These are phyloP conservation scores for Euphorbia tirucalli DNA, from an alignment of 345 rosid genomes.

Conservation along the genomic window DNA sequence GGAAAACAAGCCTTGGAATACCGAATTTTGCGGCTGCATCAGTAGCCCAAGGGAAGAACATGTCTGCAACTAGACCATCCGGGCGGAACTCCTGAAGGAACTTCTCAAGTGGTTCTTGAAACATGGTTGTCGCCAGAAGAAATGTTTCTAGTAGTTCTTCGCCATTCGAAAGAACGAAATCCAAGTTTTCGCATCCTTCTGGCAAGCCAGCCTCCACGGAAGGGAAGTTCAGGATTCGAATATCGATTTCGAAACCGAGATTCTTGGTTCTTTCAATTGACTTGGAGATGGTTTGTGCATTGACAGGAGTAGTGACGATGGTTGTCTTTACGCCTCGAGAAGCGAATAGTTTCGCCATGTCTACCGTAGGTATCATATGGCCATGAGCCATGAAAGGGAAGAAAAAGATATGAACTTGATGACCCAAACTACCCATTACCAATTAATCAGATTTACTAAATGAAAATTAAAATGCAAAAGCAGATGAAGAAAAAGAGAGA, in stretches of 20 bases:
- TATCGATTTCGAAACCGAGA: constrained; percentile 33
- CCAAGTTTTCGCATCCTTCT: constrained; percentile 12
- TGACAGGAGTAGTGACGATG: constrained; percentile 46
- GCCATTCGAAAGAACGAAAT: background rate
- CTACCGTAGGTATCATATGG: constrained; percentile 50
- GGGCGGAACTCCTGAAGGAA: background rate
- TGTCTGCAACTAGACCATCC: background rate
- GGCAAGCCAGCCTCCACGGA: constrained; percentile 35
- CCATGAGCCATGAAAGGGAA: constrained; percentile 60
- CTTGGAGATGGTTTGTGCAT: constrained; percentile 27
- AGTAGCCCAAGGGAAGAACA: constrained; percentile 1
- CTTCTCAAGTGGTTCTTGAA: constrained; percentile 32
- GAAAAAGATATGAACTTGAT: constrained; percentile 37
- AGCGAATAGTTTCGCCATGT: constrained; percentile 51
- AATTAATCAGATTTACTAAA: background rate
- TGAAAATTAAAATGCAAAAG: too few species aligned
- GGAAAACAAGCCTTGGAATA: background rate
- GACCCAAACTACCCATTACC: constrained; percentile 22
- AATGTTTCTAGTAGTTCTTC: constrained; percentile 3
- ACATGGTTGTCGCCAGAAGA: constrained; percentile 10
- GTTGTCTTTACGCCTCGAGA: constrained; percentile 42
- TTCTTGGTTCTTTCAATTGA: constrained; percentile 23
- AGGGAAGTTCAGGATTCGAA: constrained; percentile 41
- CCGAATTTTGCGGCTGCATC: background rate
- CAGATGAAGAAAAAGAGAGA: background rate